Evolutionary conservation across 768 basidiomycete genomes (phyloP), one percentile per base, ranked within the genome.

Genomic region (Rhodotorula toruloides): DNA sequence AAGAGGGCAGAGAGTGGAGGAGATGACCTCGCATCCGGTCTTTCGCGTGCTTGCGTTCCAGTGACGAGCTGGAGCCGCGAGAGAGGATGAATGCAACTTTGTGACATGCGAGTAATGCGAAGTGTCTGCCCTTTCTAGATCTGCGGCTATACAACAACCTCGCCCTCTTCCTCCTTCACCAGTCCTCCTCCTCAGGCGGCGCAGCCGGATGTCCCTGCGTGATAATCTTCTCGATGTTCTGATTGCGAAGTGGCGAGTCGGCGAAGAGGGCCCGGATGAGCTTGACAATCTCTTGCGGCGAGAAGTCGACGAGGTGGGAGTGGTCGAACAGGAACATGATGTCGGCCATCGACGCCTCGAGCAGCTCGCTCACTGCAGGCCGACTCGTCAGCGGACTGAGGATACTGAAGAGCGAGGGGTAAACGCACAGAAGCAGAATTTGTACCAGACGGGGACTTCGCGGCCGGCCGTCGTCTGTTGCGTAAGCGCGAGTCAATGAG

Each of bases 281-380:
- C 31, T 71, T 66, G 29, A 77, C 75, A 43, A 81, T 73, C 69
- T 80, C 80, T 42, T 75, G 74, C 0, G 75, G 61, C 7, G 75
- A 73, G 64, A 80, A 81, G 64, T 81, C 80, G 63, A 78, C 74
- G 59, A 81, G 70, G 32, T 78, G 78, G 22, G 79, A 78, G 13
- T 77, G 72, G 54, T 80, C 76, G 65, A 78, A 77, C 6, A 81
- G 75, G 72, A 79, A 81, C 29, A 78, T 76, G 67, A 81, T 78
- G 68, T 81, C 80, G 52, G 78, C 78, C 50, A 72, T 11, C 14
- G 11, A 25, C 27, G 47, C 22, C 6, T 46, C 44, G n/a, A n/a
- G n/a, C n/a, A n/a, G n/a, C n/a, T n/a, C n/a, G n/a, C n/a, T n/a
- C n/a, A n/a, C n/a, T n/a, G n/a, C n/a, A n/a, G n/a, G n/a, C n/a